Base-by-base conservation (phyloP, 192 early-diverging fungal genomes). In the Borealophlyctis nickersoniae region DNA sequence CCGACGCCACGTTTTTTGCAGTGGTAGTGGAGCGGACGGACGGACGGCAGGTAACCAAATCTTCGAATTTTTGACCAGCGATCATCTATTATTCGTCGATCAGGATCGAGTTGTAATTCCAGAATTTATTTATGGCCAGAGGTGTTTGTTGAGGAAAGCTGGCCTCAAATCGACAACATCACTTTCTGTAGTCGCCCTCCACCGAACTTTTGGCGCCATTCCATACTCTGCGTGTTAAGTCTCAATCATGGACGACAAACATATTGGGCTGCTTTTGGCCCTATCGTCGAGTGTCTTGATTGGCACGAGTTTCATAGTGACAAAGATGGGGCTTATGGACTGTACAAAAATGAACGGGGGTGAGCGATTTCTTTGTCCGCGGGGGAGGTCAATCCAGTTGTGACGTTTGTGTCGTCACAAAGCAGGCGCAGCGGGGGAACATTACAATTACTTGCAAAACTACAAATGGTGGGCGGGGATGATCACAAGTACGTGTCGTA, bases 381-480 rank as follows among this genome's bases (percentile, higher is more conserved):
- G 52, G 19, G 33, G 24, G 56, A 45, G 39, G 39, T 19, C 7
- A 45, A n/a, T n/a, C n/a, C n/a, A n/a, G n/a, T n/a, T n/a, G n/a
- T n/a, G n/a, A n/a, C n/a, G n/a, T n/a, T n/a, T n/a, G 39, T 45
- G 7, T 45, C 39, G 9, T 7, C 39, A 13, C 19, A 7, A 49
- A 31, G 39, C 28, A 64, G 76, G 77, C 1, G 29, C 50, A 27
- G 86, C 89, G 24, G 87, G 87, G 4, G 92, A 94, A 49, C 80
- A 82, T 13, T 81, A 89, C 58, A 77, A 84, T 60, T 96, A 93
- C 67, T 77, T 96, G 59, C 86, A 86, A 65, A 95, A 93, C 76
- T 80, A 81, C 62, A 86, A 89, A 36, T 96, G 94, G 94, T 95
- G 93, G 87, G 74, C 81, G 30, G 94, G 94, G 55, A 94, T 93